Conservation (phyloP, 441 rosid genomes). For the Metrosideros polymorpha region DNA sequence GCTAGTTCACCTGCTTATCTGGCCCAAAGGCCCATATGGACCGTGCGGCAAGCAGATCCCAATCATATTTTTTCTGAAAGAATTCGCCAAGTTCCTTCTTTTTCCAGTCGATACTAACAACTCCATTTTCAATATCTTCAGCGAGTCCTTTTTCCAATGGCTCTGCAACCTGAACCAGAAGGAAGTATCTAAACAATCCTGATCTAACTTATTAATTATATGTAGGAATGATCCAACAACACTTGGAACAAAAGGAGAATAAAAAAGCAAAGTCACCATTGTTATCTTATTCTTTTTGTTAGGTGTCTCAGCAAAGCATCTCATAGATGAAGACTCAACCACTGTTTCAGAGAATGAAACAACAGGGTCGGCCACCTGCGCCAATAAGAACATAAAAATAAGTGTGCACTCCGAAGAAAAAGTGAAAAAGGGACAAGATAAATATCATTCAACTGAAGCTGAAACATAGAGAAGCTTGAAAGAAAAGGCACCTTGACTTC, state of each 20-base stretch:
- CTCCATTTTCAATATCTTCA: slow-evolving; percentile 85
- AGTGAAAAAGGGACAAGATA: background rate
- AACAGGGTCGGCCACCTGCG: slow-evolving; percentile 90
- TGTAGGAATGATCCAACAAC: background rate
- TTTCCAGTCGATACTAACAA: slow-evolving; percentile 87
- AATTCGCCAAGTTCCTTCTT: slow-evolving; percentile 83
- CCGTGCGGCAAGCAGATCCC: slow-evolving; percentile 97
- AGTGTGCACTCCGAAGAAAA: background rate
- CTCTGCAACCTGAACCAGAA: slow-evolving; percentile 72
- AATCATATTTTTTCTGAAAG: slow-evolving; percentile 85
- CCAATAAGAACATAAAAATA: slow-evolving; percentile 4
- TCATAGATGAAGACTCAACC: slow-evolving; percentile 95
- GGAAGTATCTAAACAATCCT: background rate
- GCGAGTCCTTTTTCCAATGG: slow-evolving; percentile 96
- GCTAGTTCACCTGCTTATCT: slow-evolving; percentile 71
- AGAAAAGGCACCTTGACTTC: slow-evolving; percentile 76
- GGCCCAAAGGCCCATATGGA: slow-evolving; percentile 99
- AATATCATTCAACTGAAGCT: background rate
- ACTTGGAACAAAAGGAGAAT: background rate
- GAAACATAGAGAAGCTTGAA: background rate
- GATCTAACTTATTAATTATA: background rate
- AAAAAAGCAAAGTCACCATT: slow-evolving; percentile 40
- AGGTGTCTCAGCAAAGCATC: slow-evolving; percentile 97
- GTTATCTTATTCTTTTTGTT: slow-evolving; percentile 96
- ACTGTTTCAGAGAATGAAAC: slow-evolving; percentile 98